Base-by-base conservation (phyloP, 2,329 filamentous ascomycete genomes). In the Acarospora socialis region DNA sequence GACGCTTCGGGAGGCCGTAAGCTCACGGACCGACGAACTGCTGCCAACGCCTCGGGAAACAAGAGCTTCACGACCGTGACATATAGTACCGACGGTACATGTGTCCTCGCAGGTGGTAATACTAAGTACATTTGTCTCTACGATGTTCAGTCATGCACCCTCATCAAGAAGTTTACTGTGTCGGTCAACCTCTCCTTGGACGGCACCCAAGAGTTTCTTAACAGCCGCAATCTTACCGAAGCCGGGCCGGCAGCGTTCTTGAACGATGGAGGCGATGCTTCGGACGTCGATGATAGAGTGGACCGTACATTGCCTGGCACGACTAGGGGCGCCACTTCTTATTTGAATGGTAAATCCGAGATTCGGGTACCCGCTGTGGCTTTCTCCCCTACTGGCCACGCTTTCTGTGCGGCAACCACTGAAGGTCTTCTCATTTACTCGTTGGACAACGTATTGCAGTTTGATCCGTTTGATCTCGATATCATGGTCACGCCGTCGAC, bases 81-180 rank as follows among this genome's bases (percentile, higher is more conserved):
- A 33, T 98, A 95, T 59, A 93, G 84, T 52, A 79, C 82, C 1
- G 90, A 98, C 50, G 90, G 90, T 8, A 81, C 74, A 40, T 94
- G 90, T 46, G 65, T 98, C 7, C 64, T 98, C 23, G 90, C 87
- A 1, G 86, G 74, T 28, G 90, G 90, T 19, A 93, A 90, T 64
- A 94, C 84, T 74, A 98, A 98, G 60, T 94, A 92, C 55, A 94
- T 98, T 32, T 95, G 90, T 52, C 57, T 98, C 36, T 98, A 98
- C 58, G 87, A 92, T n/a, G 82, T 92, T 19, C 75, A 76, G 36
- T 92, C 87, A 1, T 84, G 90, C 53, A 83, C 90, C 1, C 62
- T 98, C 7, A 64, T 95, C 34, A 93, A 92, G 54, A 94, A 94
- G 52, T 98, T 80, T 51, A 94, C 87, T 2, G 86, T 95, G 47